Base-by-base conservation (phyloP, 768 basidiomycete species). In the Termitomyces sp. region DNA sequence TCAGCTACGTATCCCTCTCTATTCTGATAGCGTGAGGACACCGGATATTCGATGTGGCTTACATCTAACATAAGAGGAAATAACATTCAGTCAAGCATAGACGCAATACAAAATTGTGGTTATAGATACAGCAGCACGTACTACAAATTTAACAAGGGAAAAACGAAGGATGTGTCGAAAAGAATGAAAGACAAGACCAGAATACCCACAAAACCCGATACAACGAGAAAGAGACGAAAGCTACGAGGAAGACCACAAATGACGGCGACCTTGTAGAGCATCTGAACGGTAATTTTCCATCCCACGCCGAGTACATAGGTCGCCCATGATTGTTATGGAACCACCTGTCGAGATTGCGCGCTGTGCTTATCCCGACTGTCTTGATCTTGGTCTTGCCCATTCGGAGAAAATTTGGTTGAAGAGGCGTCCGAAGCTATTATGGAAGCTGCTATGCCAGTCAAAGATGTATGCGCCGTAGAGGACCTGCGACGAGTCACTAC, bases 81-180 rank as follows among this genome's bases (percentile, higher is more conserved):
- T n/a, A 40, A 40, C 11, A 13, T 30, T 40, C 51, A 52, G 38
- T 52, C 38, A 26, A 41, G 51, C 24, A 52, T 52, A 30, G 26
- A 28, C 52, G 26, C 26, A 36, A 56, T 50, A 56, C 55, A 55
- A 24, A 30, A 49, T 54, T 55, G 49, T 24, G 48, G 36, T 40
- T 47, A 52, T 60, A 60, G 54, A 60, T 60, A 60, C 59, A 60
- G 48, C 55, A 60, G 35, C 51, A 56, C 51, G 52, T 56, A 60
- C 54, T 56, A 60, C 50, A 51, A 26, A 45, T 33, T 56, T 44
- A 60, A 46, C 22, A 32, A 48, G 5, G 38, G 36, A 28, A 13
- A 52, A 52, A 33, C 7, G 44, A 47, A 7, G 24, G 40, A 26
- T 38, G 36, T 51, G 32, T 50, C 38, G 33, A 32, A 51, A 30